A percentile compares a stretch with the other conserved stretches of the same genome.
Evolutionary conservation across 2,329 filamentous ascomycete species (phyloP).

Genomic region (Pseudopyricularia javanii): DNA sequence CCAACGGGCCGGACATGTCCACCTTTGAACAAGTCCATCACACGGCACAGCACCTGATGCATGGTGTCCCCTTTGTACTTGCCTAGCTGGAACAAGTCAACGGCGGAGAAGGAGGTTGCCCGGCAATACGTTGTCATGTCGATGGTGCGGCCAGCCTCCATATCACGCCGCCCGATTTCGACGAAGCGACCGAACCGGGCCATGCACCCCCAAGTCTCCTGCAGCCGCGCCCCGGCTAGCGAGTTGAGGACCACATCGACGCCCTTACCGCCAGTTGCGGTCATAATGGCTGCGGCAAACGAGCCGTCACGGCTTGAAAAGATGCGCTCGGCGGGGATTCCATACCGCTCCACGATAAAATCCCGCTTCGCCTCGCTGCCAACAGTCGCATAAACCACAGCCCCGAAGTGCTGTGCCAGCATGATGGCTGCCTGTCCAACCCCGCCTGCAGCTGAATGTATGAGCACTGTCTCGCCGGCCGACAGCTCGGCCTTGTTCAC

Average conservation of each 20-base stretch:
- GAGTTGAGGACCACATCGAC: constrained; percentile 24
- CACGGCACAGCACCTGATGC: not conserved
- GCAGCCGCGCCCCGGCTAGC: constrained; percentile 18
- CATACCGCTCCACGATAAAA: constrained; percentile 13
- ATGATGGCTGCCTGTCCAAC: constrained; percentile 10
- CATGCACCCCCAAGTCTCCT: constrained; percentile 18
- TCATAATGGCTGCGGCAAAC: not conserved
- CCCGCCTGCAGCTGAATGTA: constrained; percentile 10
- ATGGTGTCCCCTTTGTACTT: not conserved
- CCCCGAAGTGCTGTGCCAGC: constrained; percentile 5
- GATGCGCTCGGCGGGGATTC: constrained; percentile 18
- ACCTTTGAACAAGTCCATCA: not conserved
- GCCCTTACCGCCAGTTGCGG: constrained; percentile 15
- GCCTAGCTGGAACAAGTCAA: not conserved
- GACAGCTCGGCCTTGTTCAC: constrained; percentile 11
- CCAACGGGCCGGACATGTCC: not conserved
- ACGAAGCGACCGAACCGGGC: constrained; percentile 22
- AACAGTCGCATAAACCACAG: constrained; percentile 20
- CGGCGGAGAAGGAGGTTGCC: not conserved
- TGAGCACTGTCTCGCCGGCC: constrained; percentile 8
- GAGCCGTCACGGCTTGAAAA: constrained; percentile 15
- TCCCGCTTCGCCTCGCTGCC: constrained; percentile 20
- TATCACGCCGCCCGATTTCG: constrained; percentile 21
- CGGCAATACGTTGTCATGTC: not conserved
- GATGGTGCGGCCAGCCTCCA: constrained; percentile 2